Base-by-base conservation (phyloP, 495 filamentous ascomycete species). In the Thermothielavioides terrestris region DNA sequence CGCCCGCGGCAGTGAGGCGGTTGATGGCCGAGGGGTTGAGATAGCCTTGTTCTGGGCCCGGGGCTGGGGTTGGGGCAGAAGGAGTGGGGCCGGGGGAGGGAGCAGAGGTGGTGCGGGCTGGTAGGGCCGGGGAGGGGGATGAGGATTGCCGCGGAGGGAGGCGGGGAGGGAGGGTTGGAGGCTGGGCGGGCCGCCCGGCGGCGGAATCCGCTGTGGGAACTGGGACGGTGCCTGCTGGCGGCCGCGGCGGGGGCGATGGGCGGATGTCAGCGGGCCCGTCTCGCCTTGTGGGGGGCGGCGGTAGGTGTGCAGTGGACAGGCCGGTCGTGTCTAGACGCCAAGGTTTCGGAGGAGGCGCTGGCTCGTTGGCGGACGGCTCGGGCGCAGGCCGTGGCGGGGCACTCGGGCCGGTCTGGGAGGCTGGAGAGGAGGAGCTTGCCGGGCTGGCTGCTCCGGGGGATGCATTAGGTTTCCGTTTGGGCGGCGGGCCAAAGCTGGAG, bases 401-500 rank as follows among this genome's bases (percentile, higher is more conserved):
- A 36, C 26, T 30, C 31, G 46, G 32, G 11, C 31, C 42, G 43
- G 51, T 42, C 36, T 48, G 36, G 45, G 49, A 48, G 42, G 39
- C 43, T 23, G 44, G 10, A 15, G 30, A 36, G 6, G 40, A 35
- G 28, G 48, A 26, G 28, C 40, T 15, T 37, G 48, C 17, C 5
- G 48, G 28, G 17, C 39, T 50, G 12, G 22, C 9, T 20, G n/a
- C 9, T 14, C 49, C 22, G 39, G 9, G 4, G 22, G 34, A 11
- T 36, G 49, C 25, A 47, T 44, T 35, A 46, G 52, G 39, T 37
- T 51, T 22, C 18, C 38, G 70, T 54, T 84, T 94, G 4, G 91
- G 91, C 18, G 91, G 91, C 28, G 91, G 88, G 3, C 78, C 88
- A 64, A 98, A 96, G 11, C 82, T 76, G 0, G 79, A 63, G 2